Conservation (phyloP, 352 stramenopile genomes). For the Phytophthora tentaculata region DNA sequence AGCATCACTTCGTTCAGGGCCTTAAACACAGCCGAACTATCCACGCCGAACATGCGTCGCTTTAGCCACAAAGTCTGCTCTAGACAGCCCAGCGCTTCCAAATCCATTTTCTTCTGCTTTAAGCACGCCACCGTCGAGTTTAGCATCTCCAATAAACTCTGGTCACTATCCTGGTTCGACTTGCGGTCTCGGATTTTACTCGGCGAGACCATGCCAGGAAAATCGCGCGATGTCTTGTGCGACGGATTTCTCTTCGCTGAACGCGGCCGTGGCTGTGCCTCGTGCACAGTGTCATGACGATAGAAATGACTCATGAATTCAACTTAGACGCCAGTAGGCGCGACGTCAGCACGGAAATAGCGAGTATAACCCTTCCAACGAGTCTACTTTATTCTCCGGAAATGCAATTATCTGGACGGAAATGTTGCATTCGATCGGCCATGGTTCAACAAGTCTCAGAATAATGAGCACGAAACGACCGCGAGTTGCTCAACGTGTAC, state of each 20-base stretch:
- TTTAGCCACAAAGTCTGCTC: constrained; percentile 83
- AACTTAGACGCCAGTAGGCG: no score
- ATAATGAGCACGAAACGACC: no score
- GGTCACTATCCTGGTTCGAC: constrained; percentile 52
- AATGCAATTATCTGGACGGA: no score
- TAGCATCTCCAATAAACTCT: constrained; percentile 75
- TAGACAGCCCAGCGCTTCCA: constrained; percentile 75
- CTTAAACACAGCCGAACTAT: constrained; percentile 58
- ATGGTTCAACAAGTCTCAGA: no score
- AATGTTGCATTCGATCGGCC: no score
- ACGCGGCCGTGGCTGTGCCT: constrained; percentile 4
- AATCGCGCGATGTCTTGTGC: not conserved
- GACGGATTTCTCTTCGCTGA: constrained; percentile 38
- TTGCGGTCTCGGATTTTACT: constrained; percentile 22
- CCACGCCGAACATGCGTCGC: constrained; percentile 75
- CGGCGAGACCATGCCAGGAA: constrained; percentile 1
- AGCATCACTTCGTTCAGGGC: constrained; percentile 71
- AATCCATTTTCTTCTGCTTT: constrained; percentile 76
- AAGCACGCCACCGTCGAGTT: constrained; percentile 70
- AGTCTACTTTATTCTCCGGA: no score
- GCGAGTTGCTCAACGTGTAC: no score
- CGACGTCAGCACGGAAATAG: no score
- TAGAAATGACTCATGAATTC: constrained; percentile 34
- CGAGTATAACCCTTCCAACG: no score
- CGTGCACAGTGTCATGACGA: constrained; percentile 20